Base-by-base conservation (phyloP, 2,329 filamentous ascomycete genomes). In the Triangularia verruculosa region DNA sequence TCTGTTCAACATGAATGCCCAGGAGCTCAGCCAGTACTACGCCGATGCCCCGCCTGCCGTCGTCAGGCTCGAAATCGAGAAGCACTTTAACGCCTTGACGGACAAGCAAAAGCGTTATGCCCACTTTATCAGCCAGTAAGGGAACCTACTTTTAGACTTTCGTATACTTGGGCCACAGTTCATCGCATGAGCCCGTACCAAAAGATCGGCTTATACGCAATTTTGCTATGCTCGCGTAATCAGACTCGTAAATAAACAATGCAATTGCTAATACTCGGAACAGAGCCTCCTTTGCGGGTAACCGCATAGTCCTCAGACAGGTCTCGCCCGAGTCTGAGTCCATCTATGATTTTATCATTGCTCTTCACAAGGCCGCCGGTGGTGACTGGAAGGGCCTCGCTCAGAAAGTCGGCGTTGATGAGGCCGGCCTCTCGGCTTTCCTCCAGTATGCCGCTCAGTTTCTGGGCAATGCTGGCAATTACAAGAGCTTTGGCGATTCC, bases 21-120 rank as follows among this genome's bases (percentile, higher is more conserved):
- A 83, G 69, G 86, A 88, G 68, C 79, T 88, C 67, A 81, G 81
- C 75, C 90, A 96, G 74, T 97, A 96, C 76, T 84, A 96, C 66
- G 93, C 95, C 55, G 95, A 99, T 77, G 89, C 89, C 68, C 95
- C 95, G 54, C 95, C 95, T 0, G 90, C 89, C 57, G 87, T 97
- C 62, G 94, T 97, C 64, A 87, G 89, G 56, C 86, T 99, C 57
- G 89, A 92, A 75, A 95, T 98, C 75, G 92, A 92, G 79, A 91
- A 92, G 74, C 94, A 98, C 78, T 99, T 98, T 72, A 90, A 94
- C 61, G 86, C 88, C 34, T 78, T 95, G 66, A 83, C 79, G 60
- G 86, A 91, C 72, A 82, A 90, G 74, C 87, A 96, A 80, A 93
- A 94, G 80, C 88, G 90, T 74, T 97, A 97, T 82, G 91, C 93